Evolutionary conservation across 2,329 filamentous ascomycete species (phyloP).

Genomic region (Dothideomycetidae sp.): DNA sequence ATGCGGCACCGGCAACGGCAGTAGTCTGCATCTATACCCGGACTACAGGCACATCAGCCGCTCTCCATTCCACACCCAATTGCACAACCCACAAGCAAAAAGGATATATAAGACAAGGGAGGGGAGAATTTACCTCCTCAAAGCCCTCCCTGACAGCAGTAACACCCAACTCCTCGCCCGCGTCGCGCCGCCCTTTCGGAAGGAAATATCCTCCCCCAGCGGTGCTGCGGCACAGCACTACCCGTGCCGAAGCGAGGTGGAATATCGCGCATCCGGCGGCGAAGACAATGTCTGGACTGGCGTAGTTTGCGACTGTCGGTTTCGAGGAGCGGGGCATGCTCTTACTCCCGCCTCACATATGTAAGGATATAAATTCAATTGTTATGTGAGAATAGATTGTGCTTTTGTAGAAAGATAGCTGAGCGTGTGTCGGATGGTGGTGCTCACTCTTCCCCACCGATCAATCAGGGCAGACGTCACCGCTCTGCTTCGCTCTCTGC

Average conservation of each 20-base stretch:
- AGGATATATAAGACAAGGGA: neutral
- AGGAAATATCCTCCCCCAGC: conserved; percentile 32
- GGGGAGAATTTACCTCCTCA: conserved; percentile 32
- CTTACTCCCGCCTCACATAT: neutral
- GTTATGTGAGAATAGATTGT: too few species aligned
- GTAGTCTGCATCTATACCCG: conserved; percentile 35
- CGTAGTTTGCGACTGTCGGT: conserved; percentile 17
- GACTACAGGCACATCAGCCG: conserved; percentile 19
- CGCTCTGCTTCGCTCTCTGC: too few species aligned
- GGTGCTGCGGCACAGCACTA: conserved; percentile 35
- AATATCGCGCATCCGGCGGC: conserved; percentile 37
- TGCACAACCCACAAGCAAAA: neutral
- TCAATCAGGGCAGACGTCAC: too few species aligned
- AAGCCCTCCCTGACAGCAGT: conserved; percentile 37
- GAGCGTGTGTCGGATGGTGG: too few species aligned
- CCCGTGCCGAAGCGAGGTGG: conserved; percentile 31
- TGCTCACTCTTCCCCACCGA: too few species aligned
- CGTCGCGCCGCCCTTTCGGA: conserved; percentile 36
- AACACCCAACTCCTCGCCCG: conserved; percentile 28
- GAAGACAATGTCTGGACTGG: conserved; percentile 18
- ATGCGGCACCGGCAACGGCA: conserved; percentile 32
- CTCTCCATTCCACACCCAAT: neutral
- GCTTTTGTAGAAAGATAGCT: too few species aligned
- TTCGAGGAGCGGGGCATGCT: conserved; percentile 11
- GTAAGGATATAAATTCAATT: too few species aligned